Base-by-base conservation (phyloP, 495 filamentous ascomycete species). In the Chlorociboria aeruginascens region DNA sequence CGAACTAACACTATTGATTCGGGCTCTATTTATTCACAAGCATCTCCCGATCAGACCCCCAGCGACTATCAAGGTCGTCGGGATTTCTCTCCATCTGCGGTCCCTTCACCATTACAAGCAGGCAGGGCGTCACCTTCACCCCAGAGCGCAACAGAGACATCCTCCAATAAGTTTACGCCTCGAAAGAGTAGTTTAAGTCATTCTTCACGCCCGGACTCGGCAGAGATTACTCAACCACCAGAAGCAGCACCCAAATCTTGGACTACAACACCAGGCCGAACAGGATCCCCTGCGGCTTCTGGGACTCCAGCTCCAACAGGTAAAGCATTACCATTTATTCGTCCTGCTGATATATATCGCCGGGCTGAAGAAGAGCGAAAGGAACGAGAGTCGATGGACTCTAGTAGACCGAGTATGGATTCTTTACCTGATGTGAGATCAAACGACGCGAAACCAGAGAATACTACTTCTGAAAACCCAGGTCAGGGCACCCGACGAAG, bases 261-360 rank as follows among this genome's bases (percentile, higher is more conserved):
- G 62, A 32, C 41, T 31, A 59, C 58, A 8, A 25, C 20, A 25
- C 20, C 20, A 25, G 54, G 56, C 28, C 57, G 63, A 50, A 51
- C 66, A 7, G 45, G 60, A n/a, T 68, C 69, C 7, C 67, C 70
- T 14, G 31, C 47, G 12, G 16, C 50, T 20, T 32, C 40, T 25
- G 25, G 36, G 20, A 36, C 56, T 6, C 53, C 49, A 16, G 32
- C 46, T 7, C 7, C 51, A 1, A 25, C 51, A 31, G 42, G 40
- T 20, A 79, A 81, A 52, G 55, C 74, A 3, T 60, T 75, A 1
- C 74, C 82, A 2, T 79, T 90, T 51, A 70, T 87, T 20, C 72
- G 84, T 13, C 85, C 88, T 9, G 79, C 79, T 16, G 86, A 95
- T 52, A 84, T 89, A 31, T 92, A 92, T 59, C 78, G 71, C 48